phyloP scores from a whole-genome alignment of 495 filamentous ascomycete genomes.

The Aspergillus baeticus region DNA sequence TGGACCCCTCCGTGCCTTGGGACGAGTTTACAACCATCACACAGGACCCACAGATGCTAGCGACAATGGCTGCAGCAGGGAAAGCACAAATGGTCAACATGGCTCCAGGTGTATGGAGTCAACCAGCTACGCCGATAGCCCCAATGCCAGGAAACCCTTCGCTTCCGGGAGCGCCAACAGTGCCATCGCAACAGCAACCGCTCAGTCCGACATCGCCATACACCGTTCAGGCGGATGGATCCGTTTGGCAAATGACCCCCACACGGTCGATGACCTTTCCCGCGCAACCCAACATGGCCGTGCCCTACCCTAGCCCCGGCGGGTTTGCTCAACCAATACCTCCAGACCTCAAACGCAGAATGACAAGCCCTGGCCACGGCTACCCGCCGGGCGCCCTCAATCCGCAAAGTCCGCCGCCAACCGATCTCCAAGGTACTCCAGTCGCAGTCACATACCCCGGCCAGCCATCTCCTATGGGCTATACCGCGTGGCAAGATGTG shows the following conservation, averaged over 20 bases:
- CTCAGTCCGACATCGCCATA: conserved; percentile 32
- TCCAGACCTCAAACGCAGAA: conserved; percentile 40
- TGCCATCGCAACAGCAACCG: conserved; percentile 34
- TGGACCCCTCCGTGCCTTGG: conserved; percentile 39
- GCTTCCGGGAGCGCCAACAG: conserved; percentile 35
- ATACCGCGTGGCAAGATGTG: conserved; percentile 37
- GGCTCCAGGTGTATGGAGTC: conserved; percentile 32
- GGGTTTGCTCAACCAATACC: conserved; percentile 35
- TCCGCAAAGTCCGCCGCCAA: conserved; percentile 30
- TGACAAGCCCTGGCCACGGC: conserved; percentile 42
- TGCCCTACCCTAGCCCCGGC: conserved; percentile 25
- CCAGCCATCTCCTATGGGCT: conserved; percentile 36
- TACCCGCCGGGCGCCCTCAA: conserved; percentile 22
- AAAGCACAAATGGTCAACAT: conserved; percentile 42
- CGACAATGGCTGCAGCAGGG: conserved; percentile 32
- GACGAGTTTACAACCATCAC: conserved; percentile 44
- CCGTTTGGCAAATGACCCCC: conserved; percentile 40
- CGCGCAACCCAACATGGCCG: conserved; percentile 31
- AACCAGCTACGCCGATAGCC: conserved; percentile 24
- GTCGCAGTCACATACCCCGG: conserved; percentile 36
- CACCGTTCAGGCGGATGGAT: conserved; percentile 39
- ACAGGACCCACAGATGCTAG: conserved; percentile 38
- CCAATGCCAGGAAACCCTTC: conserved; percentile 28
- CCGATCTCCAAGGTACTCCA: conserved; percentile 29
- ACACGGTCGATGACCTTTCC: conserved; percentile 42